phyloP scores from a whole-genome alignment of 306 rosid species.

The Gastrolobium bilobum region DNA sequence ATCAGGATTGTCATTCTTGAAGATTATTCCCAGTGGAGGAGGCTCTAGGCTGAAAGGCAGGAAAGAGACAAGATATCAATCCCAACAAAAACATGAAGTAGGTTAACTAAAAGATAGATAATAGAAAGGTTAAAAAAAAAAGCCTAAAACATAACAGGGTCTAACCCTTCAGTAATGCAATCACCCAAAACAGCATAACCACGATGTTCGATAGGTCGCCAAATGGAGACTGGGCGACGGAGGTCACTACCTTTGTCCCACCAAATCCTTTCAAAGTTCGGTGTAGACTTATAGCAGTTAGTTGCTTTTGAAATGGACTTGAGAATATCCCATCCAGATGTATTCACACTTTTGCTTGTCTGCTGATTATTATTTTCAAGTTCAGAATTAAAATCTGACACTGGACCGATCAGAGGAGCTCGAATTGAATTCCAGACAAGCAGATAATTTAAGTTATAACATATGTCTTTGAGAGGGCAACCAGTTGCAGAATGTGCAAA shows the following conservation, averaged over 20 bases:
- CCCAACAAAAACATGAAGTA: constrained; percentile 14
- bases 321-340: constrained; percentile 89
- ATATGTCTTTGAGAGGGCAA: constrained; percentile 61
- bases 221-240: constrained; percentile 86
- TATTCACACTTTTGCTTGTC: constrained; percentile 56
- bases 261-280: constrained; percentile 97
- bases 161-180: constrained; percentile 97
- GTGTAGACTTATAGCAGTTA: constrained; percentile 77
- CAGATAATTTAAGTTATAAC: constrained; percentile 85
- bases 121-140: constrained; percentile 24
- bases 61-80: constrained; percentile 46
- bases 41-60: constrained; percentile 85
- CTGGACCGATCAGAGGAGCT: constrained; percentile 58
- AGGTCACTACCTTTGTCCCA: constrained; percentile 96
- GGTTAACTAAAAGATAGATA: constrained; percentile 24
- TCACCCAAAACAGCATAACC: constrained; percentile 93
- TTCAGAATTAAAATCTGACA: constrained; percentile 58
- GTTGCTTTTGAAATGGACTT: constrained; percentile 85
- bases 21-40: constrained; percentile 90
- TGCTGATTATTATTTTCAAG: constrained; percentile 62
- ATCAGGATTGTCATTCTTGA: constrained; percentile 84
- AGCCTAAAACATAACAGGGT: constrained; percentile 38
- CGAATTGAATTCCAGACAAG: constrained; percentile 79
- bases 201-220: constrained; percentile 86
- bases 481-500: constrained; percentile 74